Evolutionary conservation across 148 eudicot species (phyloP), one percentile per base, ranked within the genome.

Genomic region (Rhododendron kiyosumense): DNA sequence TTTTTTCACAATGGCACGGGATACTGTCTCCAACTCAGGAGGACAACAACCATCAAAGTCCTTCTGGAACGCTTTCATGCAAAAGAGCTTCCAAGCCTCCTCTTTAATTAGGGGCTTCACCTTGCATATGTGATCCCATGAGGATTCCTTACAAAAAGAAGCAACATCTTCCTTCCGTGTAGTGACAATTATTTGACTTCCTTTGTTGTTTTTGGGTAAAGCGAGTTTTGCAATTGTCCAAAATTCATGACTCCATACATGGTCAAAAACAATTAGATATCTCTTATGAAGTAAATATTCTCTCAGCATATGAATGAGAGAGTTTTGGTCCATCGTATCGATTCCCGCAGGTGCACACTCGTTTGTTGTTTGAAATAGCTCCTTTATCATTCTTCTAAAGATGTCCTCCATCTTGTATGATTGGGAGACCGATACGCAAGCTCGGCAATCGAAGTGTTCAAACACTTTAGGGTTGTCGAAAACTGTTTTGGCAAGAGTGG

Each of bases 401-500:
- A 63, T 22, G 69, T 63, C 69, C 10, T 63, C 30, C 28, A 2
- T 7, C 69, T 63, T 24, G 69, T 63, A 63, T 22, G 28, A 63
- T 63, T 63, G 69, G 24, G 69, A 63, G 26, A 63, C 69, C 0
- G 69, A 20, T 7, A 63, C 28, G 30, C 69, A 63, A 24, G 69
- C 69, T n/a, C 8, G 10, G 30, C 69, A 63, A 63, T 63, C 0
- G 30, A 63, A 63, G 69, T 9, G 11, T 63, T 63, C 30, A 24
- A 1, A 1, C 30, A 24, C 28, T 63, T 24, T 63, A 7, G 8
- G 26, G 69, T 63, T 7, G 69, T 63, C 30, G 1, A 63, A 63
- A 24, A 69, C 24, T 49, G 18, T 28, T 7, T 59, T 67, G n/a
- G 71, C 78, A 45, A 83, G 85, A 20, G 79, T 83, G n/a, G 85